A percentile compares a stretch with the other conserved stretches of the same genome.
Evolutionary conservation across 768 basidiomycete species (phyloP).

Genomic region (Lenzites betulinus): DNA sequence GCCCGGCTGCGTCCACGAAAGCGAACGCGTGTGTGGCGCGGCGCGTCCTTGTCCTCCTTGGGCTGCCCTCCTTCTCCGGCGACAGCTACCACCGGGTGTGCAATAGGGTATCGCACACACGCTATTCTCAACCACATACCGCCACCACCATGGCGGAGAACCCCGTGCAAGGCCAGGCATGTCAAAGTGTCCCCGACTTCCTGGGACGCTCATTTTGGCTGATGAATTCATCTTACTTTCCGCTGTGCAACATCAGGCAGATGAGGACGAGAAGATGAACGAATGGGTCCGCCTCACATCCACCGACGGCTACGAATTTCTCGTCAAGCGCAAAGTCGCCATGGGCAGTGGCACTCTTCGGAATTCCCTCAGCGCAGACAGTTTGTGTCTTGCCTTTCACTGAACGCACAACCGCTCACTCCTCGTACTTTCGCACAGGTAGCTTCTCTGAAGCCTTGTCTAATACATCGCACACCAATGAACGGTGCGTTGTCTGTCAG

Average conservation of each 20-base stretch:
- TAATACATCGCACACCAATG: slow-evolving; percentile 68
- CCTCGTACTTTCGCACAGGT: slow-evolving; percentile 40
- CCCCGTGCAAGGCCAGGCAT: slow-evolving; percentile 10
- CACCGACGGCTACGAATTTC: slow-evolving; percentile 79
- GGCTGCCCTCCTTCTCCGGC: too few species aligned
- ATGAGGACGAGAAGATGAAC: slow-evolving; percentile 30
- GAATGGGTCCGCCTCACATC: slow-evolving; percentile 81
- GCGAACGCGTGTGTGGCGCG: too few species aligned
- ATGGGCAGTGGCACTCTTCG: slow-evolving; percentile 79
- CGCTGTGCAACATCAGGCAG: not conserved
- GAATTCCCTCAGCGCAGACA: slow-evolving; percentile 74
- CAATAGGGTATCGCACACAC: too few species aligned
- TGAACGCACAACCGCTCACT: slow-evolving; percentile 11
- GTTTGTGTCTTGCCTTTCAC: slow-evolving; percentile 40
- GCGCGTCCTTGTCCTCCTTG: too few species aligned
- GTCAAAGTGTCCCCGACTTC: not conserved
- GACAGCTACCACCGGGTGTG: too few species aligned
- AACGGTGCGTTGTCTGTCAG: slow-evolving; percentile 52
- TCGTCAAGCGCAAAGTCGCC: slow-evolving; percentile 76
- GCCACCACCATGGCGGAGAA: slow-evolving; percentile 6
- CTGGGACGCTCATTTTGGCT: not conserved
- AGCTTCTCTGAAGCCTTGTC: slow-evolving; percentile 74
- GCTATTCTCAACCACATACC: too few species aligned
- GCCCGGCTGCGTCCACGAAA: too few species aligned
- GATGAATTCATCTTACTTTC: not conserved